phyloP scores from a whole-genome alignment of 2,329 filamentous ascomycete species.

The Alternaria triticina region DNA sequence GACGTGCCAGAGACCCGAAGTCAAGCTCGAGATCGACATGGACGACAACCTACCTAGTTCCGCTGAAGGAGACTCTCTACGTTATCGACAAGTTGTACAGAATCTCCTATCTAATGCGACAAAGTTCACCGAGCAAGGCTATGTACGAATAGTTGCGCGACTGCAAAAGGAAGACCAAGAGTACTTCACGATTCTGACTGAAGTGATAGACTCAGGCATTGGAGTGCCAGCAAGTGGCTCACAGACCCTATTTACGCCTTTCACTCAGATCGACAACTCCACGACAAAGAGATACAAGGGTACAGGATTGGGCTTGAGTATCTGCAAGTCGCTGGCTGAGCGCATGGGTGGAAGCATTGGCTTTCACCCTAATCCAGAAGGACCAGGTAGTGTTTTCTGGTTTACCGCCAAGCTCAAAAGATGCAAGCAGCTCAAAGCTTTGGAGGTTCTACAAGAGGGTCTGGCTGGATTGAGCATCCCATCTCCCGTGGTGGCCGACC shows the following conservation, averaged over 20 bases:
- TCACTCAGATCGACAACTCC: constrained; percentile 62
- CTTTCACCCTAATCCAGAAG: constrained; percentile 55
- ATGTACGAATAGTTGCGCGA: constrained; percentile 55
- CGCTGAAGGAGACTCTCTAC: constrained; percentile 63
- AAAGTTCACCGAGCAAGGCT: constrained; percentile 66
- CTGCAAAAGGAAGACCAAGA: constrained; percentile 52
- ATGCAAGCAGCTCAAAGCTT: constrained; percentile 26
- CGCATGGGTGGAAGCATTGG: constrained; percentile 63
- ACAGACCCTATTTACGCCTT: constrained; percentile 61
- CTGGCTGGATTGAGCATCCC: constrained; percentile 13
- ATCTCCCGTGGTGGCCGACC: constrained; percentile 11
- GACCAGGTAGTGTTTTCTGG: constrained; percentile 59
- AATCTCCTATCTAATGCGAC: constrained; percentile 67
- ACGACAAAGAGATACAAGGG: constrained; percentile 62
- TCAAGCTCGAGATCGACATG: constrained; percentile 55
- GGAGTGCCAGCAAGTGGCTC: constrained; percentile 57
- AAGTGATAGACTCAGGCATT: constrained; percentile 63
- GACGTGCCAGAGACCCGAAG: constrained; percentile 54
- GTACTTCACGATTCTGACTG: constrained; percentile 57
- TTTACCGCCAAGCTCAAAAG: constrained; percentile 52
- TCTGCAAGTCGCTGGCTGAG: constrained; percentile 63
- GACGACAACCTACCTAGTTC: constrained; percentile 57
- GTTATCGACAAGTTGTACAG: constrained; percentile 68
- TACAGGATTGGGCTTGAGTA: constrained; percentile 63
- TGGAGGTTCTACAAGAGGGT: constrained; percentile 20